Percentiles rank a stretch among this genome's conserved stretches.
Conservation (phyloP, 805 yeast species). For the Saccharomyces jurei region DNA sequence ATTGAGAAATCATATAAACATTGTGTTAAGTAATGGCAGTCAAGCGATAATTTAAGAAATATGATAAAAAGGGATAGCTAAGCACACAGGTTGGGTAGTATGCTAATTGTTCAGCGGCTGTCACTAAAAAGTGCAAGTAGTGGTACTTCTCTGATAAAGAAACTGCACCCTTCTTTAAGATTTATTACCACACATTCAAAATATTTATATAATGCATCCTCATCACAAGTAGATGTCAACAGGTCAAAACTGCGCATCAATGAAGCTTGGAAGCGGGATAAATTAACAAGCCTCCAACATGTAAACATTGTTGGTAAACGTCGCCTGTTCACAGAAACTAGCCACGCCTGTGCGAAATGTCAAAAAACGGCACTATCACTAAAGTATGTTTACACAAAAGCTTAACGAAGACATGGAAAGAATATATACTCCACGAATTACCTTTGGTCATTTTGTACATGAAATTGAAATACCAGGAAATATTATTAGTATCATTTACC, state of each 20-base stretch:
- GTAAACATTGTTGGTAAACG: background rate
- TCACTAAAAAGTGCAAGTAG: background rate
- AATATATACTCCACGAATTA: background rate
- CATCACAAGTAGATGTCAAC: background rate
- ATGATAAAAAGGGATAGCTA: background rate
- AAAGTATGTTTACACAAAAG: conserved; percentile 8
- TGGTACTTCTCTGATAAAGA: background rate
- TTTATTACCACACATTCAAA: background rate
- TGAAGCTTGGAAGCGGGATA: background rate
- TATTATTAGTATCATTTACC: background rate
- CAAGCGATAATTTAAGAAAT: background rate
- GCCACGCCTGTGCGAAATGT: conserved; percentile 12
- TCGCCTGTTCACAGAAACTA: conserved; percentile 7
- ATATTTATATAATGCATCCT: background rate
- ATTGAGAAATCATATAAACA: background rate
- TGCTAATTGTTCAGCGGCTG: background rate
- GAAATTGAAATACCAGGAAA: background rate
- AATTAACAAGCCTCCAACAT: background rate
- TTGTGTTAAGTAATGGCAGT: background rate
- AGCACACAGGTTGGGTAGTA: background rate
- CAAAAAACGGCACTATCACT: conserved; percentile 4
- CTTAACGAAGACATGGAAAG: background rate
- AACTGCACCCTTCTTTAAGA: background rate
- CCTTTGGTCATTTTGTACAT: background rate
- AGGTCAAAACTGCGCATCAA: background rate